Conservation (phyloP, 495 filamentous ascomycete species). For the Penicillium diatomitis region DNA sequence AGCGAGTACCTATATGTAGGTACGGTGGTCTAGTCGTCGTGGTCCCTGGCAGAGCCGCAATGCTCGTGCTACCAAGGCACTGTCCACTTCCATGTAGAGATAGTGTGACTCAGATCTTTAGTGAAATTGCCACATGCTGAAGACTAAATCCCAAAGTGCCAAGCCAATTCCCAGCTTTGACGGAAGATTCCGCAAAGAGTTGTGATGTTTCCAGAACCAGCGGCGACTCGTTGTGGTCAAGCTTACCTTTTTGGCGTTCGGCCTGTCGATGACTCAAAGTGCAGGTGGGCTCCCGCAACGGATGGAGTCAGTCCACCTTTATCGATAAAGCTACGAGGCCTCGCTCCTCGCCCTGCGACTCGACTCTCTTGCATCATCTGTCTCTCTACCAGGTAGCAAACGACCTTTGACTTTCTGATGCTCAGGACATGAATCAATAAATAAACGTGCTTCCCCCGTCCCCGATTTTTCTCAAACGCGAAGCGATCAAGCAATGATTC, state of each 20-base stretch:
- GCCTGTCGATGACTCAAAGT: conserved; percentile 18
- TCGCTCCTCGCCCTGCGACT: conserved; percentile 3
- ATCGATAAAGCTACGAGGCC: conserved; percentile 32
- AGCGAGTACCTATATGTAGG: no score
- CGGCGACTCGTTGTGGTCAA: neutral
- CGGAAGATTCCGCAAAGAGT: no score
- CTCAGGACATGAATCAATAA: no score
- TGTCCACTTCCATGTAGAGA: no score
- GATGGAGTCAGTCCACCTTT: conserved; percentile 8
- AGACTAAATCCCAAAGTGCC: no score
- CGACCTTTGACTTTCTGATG: no score
- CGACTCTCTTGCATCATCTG: neutral
- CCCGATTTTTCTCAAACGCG: neutral
- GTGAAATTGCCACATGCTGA: no score
- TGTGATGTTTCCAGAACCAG: neutral
- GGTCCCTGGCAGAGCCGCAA: conserved; percentile 9
- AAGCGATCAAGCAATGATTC: conserved; percentile 32
- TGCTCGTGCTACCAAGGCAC: neutral
- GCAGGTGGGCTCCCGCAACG: conserved; percentile 2
- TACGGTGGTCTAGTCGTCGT: no score
- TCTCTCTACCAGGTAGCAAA: neutral
- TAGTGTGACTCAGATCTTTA: no score
- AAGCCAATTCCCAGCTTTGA: no score
- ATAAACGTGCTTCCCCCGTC: no score
- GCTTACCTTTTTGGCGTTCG: neutral